Evolutionary conservation across 192 early-diverging fungal species (phyloP).

Genomic region (Lobulomyces angularis): DNA sequence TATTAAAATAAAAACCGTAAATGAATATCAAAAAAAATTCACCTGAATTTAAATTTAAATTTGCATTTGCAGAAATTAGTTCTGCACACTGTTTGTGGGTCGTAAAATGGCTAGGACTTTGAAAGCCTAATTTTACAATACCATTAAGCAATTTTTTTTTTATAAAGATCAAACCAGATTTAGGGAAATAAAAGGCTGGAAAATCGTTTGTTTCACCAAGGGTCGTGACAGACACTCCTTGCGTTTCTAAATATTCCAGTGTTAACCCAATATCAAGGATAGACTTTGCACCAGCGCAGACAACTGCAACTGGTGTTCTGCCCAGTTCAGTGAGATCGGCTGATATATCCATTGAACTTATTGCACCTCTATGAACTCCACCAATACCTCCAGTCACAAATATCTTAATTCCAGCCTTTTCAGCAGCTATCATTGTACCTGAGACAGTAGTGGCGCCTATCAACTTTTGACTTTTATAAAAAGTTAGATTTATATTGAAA

Average conservation of each 20-base stretch:
- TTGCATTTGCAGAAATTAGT: conserved; percentile 21
- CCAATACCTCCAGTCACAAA: conserved; percentile 98
- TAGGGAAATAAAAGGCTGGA: conserved; percentile 83
- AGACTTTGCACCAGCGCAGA: conserved; percentile 94
- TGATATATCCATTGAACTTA: conserved; percentile 65
- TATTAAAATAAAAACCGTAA: conserved; percentile 11
- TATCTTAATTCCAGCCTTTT: conserved; percentile 69
- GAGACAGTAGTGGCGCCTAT: conserved; percentile 88
- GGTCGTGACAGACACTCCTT: conserved; percentile 83
- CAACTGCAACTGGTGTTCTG: conserved; percentile 81
- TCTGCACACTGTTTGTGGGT: conserved; percentile 25
- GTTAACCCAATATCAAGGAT: conserved; percentile 89
- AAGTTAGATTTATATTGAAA: neutral
- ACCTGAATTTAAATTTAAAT: too few relatives aligned
- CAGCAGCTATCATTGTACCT: conserved; percentile 78
- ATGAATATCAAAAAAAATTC: conserved; percentile 1
- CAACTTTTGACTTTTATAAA: conserved; percentile 2
- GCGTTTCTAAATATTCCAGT: conserved; percentile 81
- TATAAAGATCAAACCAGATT: conserved; percentile 63
- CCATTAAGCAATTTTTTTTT: too few relatives aligned
- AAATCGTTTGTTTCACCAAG: conserved; percentile 55
- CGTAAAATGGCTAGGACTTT: conserved; percentile 27
- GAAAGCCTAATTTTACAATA: conserved; percentile 4
- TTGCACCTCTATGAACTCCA: conserved; percentile 78
- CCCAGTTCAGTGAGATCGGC: conserved; percentile 89